Evolutionary conservation across 1,139 yeast species (phyloP), one percentile per base, ranked within the genome.

Genomic region (Yamadazyma atlantica): DNA sequence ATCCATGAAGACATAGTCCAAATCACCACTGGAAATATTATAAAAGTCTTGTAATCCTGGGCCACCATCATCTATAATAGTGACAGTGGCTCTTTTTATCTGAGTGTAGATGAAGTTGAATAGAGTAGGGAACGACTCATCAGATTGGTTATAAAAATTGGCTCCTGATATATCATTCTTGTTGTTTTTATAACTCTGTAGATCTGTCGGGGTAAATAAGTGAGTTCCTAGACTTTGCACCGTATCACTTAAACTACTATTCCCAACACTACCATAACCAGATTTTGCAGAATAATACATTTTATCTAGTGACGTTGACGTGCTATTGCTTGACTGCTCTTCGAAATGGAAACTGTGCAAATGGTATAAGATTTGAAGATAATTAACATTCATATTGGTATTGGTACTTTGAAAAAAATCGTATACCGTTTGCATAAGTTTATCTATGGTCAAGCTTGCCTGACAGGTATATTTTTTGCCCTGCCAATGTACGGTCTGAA

Each of bases 321-420:
- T 39, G 11, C 38, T 23, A 38, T 44, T 36, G 26, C 38, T 13
- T 27, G 41, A 25, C 25, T 32, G 14, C 26, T 36, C 9, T 28
- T 51, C 44, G 38, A 42, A 37, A 62, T 64, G 39, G 78, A 59
- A 41, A 73, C 72, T 23, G 13, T 42, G 36, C n/a, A 49, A 33
- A 19, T 46, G 38, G 38, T 83, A 52, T n/a, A 82, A 54, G 15
- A 87, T 25, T 34, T 70, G 67, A n/a, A 85, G 32, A 23, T 79
- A 51, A 51, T 78, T 74, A 2, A 79, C 85, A 14, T 74, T 66
- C 44, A 82, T 50, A 41, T 75, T 73, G 16, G 80, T 76, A 44
- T 85, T 79, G 2, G 89, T 79, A 1, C 44, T 51, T 0, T 39
- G 35, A 9, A 83, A 49, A 48, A 65, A 83, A 0, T 35, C 34